Conservation (phyloP, 805 yeast species). For the Candida ponderosae region DNA sequence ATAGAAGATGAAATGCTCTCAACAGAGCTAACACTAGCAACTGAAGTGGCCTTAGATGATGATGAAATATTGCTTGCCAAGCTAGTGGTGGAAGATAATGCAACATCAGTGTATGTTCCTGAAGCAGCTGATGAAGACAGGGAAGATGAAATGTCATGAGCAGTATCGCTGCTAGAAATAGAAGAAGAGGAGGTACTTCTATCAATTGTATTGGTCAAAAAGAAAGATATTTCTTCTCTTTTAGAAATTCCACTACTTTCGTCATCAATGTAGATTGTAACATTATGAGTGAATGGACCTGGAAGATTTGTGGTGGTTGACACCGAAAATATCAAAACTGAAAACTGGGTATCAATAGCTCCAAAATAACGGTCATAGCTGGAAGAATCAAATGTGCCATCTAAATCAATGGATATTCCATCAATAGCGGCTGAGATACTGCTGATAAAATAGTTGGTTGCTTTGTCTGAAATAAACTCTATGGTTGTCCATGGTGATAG, state of each 20-base stretch:
- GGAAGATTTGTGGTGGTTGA: conserved; percentile 1
- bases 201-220: not conserved
- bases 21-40: no score
- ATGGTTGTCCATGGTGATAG: not conserved
- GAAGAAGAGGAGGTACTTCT: no score
- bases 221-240: conserved; percentile 2
- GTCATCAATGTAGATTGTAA: conserved; percentile 1
- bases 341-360: not conserved
- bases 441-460: not conserved
- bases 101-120: no score
- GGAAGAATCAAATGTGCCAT: no score
- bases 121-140: not conserved
- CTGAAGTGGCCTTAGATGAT: no score
- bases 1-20: no score
- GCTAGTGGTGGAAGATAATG: no score
- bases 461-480: not conserved
- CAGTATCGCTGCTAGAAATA: no score
- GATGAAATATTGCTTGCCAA: no score
- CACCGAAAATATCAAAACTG: conserved; percentile 2
- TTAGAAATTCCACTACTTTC: conserved; percentile 1
- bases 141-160: not conserved
- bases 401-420: no score
- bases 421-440: not conserved
- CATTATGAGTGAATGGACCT: conserved; percentile 4
- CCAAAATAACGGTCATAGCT: not conserved